Conservation (phyloP, 2,329 filamentous ascomycete genomes). For the Colletotrichum horii region DNA sequence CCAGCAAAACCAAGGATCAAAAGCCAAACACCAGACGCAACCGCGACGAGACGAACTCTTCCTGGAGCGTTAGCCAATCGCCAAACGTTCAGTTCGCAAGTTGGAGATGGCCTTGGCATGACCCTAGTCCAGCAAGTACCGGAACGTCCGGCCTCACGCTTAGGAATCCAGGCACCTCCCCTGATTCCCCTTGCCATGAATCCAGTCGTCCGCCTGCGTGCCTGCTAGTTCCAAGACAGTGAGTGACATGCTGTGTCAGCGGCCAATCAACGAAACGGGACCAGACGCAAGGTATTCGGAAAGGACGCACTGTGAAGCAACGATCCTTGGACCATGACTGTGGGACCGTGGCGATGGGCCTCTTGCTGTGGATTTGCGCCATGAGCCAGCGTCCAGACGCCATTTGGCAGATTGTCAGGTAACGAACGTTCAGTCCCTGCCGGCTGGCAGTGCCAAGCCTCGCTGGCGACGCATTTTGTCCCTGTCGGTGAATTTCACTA, state of each 20-base stretch:
- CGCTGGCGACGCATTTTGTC: not conserved
- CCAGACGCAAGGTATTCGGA: not conserved
- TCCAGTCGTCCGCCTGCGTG: not conserved
- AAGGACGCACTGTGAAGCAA: not conserved
- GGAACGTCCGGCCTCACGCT: slow-evolving; percentile 2
- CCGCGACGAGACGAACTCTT: slow-evolving; percentile 15
- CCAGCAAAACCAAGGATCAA: not conserved
- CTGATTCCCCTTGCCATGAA: not conserved
- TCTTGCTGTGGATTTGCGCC: not conserved
- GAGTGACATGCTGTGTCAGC: not conserved
- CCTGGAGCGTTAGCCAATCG: not conserved
- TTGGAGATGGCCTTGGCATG: not conserved
- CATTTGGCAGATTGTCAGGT: not conserved
- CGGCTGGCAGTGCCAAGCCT: not conserved
- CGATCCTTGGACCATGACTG: not conserved
- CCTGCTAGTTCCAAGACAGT: not conserved
- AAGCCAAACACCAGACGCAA: slow-evolving; percentile 8
- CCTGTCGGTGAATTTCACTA: not conserved
- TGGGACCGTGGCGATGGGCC: not conserved
- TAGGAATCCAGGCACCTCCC: not conserved
- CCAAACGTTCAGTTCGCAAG: not conserved
- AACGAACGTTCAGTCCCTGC: not conserved
- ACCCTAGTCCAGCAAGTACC: not conserved
- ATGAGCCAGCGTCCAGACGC: not conserved
- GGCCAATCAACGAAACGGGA: not conserved